Conservation (phyloP, 1,284 basidiomycete species). For the Ganoderma resinaceum region DNA sequence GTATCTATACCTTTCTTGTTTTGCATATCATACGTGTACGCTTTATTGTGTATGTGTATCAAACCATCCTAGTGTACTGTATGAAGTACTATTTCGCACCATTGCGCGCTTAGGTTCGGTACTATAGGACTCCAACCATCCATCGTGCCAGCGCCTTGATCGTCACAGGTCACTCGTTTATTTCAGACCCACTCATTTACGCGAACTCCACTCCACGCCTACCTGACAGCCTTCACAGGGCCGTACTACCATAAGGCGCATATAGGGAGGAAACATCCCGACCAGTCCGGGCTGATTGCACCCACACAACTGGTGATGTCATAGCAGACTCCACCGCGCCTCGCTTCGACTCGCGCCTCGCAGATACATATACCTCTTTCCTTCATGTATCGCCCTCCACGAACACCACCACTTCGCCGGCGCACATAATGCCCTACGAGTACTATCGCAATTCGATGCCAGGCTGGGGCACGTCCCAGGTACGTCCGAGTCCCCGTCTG, state of each 20-base stretch:
- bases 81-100: not conserved
- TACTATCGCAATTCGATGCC: constrained; percentile 33
- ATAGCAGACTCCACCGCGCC: not conserved
- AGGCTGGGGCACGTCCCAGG: constrained; percentile 36
- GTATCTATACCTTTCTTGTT: not conserved
- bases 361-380: not conserved
- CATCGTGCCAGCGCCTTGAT: no score
- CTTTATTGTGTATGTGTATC: not conserved
- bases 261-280: no score
- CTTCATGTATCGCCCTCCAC: not conserved
- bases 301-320: not conserved
- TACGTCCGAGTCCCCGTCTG: constrained; percentile 15
- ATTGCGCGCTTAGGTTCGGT: no score
- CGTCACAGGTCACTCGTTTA: no score
- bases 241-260: no score
- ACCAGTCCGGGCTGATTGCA: no score
- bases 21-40: not conserved
- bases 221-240: not conserved
- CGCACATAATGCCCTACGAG: constrained; percentile 28
- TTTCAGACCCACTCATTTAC: not conserved
- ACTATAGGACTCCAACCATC: no score
- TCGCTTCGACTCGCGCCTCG: not conserved
- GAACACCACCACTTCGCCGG: not conserved
- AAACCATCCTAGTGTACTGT: not conserved
- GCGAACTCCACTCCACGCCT: not conserved